Percentiles rank a stretch among this genome's conserved stretches.
Evolutionary conservation across 371 early-diverging fungal genomes (phyloP).

Genomic region (Funneliformis caledonium): DNA sequence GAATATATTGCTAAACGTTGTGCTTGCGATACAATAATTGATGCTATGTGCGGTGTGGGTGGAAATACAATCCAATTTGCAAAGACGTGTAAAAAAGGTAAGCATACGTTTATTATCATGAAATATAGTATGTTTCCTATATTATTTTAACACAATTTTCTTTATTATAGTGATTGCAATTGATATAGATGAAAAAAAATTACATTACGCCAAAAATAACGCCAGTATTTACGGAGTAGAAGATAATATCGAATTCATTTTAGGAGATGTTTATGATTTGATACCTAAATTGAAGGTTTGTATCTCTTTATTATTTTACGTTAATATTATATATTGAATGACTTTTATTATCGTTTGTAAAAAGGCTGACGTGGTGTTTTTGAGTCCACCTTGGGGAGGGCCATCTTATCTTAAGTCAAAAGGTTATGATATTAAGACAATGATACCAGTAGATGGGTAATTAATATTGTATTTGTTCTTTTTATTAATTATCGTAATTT

Average conservation of each 20-base stretch:
- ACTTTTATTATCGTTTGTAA: slow-evolving; percentile 31
- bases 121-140: not conserved
- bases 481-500: not conserved
- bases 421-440: slow-evolving; percentile 69
- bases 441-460: slow-evolving; percentile 81
- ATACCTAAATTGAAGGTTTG: slow-evolving; percentile 61
- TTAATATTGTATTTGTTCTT: slow-evolving; percentile 22
- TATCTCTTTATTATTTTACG: slow-evolving; percentile 7
- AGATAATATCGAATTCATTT: slow-evolving; percentile 90
- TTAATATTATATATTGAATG: slow-evolving; percentile 14
- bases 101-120: slow-evolving; percentile 1
- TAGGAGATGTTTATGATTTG: slow-evolving; percentile 80
- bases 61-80: slow-evolving; percentile 98
- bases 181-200: slow-evolving; percentile 83
- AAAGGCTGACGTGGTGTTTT: slow-evolving; percentile 86
- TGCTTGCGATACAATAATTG: slow-evolving; percentile 74
- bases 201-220: slow-evolving; percentile 85
- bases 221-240: slow-evolving; percentile 90
- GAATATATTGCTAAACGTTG: slow-evolving; percentile 81
- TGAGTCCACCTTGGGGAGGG: slow-evolving; percentile 97
- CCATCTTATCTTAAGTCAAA: slow-evolving; percentile 50
- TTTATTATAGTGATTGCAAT: slow-evolving; percentile 83
- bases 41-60: slow-evolving; percentile 95
- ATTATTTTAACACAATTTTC: not conserved
- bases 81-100: slow-evolving; percentile 73